Percentiles rank a stretch among this genome's conserved stretches.
phyloP scores from a whole-genome alignment of 169 alveolate genomes.

The Plasmodium ovale region DNA sequence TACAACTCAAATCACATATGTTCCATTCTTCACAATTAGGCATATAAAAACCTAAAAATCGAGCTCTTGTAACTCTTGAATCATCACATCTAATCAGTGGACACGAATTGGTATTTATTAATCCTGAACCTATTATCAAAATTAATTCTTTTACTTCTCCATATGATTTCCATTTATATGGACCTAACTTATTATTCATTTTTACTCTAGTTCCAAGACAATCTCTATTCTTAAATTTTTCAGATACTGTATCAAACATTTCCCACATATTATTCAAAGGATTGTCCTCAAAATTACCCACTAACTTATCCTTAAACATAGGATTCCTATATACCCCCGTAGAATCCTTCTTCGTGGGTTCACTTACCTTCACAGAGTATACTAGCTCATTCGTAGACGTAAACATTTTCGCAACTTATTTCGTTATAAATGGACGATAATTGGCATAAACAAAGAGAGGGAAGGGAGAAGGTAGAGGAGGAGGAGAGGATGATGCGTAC shows the following conservation, averaged over 20 bases:
- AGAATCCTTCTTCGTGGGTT: conserved; percentile 14
- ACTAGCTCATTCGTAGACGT: conserved; percentile 5
- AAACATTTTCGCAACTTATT: conserved; percentile 38
- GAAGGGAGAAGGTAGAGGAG: too few relatives aligned
- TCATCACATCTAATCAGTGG: conserved; percentile 58
- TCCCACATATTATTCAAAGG: conserved; percentile 47
- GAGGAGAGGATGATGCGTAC: too few relatives aligned
- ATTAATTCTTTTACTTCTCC: conserved; percentile 29
- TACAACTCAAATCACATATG: conserved; percentile 86
- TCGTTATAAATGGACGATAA: too few relatives aligned
- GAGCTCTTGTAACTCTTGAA: conserved; percentile 12
- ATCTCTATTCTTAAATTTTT: conserved; percentile 34
- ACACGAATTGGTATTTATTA: conserved; percentile 46
- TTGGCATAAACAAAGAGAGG: too few relatives aligned
- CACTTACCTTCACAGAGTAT: conserved; percentile 36
- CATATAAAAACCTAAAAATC: conserved; percentile 79
- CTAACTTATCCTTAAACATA: conserved; percentile 5
- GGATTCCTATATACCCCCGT: conserved; percentile 51
- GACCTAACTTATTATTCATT: conserved; percentile 22
- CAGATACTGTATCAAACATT: neutral
- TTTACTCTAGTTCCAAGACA: conserved; percentile 38
- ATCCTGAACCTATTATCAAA: conserved; percentile 31
- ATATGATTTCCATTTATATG: conserved; percentile 49
- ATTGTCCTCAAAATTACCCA: conserved; percentile 25
- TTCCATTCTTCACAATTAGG: conserved; percentile 89